Conservation (phyloP, 495 filamentous ascomycete species). For the Talaromyces liani region DNA sequence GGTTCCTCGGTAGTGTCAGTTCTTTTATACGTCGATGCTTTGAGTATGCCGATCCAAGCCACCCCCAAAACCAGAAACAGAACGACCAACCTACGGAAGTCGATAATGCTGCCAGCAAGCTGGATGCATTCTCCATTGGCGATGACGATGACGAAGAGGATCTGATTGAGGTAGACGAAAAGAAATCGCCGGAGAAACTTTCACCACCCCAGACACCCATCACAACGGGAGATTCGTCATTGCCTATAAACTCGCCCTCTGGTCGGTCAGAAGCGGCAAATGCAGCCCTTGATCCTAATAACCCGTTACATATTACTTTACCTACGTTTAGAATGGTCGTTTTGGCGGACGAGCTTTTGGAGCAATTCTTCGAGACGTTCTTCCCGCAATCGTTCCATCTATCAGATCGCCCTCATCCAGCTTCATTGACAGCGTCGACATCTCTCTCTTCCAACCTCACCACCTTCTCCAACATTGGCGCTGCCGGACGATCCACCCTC, state of each 20-base stretch:
- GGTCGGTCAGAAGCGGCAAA: constrained; percentile 54
- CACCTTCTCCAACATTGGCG: constrained; percentile 67
- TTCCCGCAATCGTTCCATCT: constrained; percentile 68
- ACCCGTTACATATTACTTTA: constrained; percentile 90
- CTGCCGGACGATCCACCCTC: constrained; percentile 34
- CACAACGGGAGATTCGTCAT: constrained; percentile 8
- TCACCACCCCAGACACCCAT: constrained; percentile 19
- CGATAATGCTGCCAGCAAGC: constrained; percentile 32
- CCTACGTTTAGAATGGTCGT: constrained; percentile 99
- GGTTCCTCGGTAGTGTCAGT: constrained; percentile 83
- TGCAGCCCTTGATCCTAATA: constrained; percentile 80
- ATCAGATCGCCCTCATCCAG: constrained; percentile 38
- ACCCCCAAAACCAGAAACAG: constrained; percentile 48
- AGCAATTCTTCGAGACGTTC: constrained; percentile 88
- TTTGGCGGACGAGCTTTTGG: constrained; percentile 87
- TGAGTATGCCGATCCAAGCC: constrained; percentile 95
- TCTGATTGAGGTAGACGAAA: constrained; percentile 51
- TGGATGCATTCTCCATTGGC: constrained; percentile 69
- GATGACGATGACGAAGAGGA: constrained; percentile 64
- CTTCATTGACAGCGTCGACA: constrained; percentile 43
- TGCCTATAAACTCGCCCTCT: constrained; percentile 12
- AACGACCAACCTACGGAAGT: constrained; percentile 3
- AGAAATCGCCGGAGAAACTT: constrained; percentile 5
- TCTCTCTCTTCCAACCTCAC: constrained; percentile 68
- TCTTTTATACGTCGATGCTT: constrained; percentile 95